Conservation (phyloP, 164 flowering plant species). For the Santalum album region DNA sequence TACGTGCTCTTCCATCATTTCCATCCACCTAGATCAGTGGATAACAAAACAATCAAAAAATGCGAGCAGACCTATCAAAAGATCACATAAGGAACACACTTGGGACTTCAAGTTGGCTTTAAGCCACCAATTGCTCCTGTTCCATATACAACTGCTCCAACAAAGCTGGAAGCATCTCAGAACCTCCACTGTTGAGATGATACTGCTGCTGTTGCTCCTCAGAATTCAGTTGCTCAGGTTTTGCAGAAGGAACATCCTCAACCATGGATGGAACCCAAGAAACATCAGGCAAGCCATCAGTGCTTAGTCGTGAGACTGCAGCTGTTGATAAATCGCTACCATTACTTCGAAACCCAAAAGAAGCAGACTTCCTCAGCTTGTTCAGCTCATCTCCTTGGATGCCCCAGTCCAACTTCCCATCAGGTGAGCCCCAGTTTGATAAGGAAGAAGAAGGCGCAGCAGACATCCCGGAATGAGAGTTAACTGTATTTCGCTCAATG, state of each 20-base stretch:
- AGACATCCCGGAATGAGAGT: slow-evolving; percentile 23
- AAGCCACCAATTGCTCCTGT: slow-evolving; percentile 57
- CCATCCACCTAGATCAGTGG: slow-evolving; percentile 5
- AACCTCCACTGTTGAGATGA: slow-evolving; percentile 22
- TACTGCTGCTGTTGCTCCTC: slow-evolving; percentile 30
- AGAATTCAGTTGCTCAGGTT: slow-evolving; percentile 8
- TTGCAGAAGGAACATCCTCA: slow-evolving; percentile 23
- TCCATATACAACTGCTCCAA: slow-evolving; percentile 54
- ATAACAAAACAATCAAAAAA: slow-evolving; percentile 11
- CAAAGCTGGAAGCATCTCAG: slow-evolving; percentile 36
- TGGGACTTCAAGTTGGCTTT: slow-evolving; percentile 1
- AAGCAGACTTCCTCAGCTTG: slow-evolving; percentile 41
- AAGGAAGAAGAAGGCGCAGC: slow-evolving; percentile 20
- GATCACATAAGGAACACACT: not conserved
- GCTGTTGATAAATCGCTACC: slow-evolving; percentile 2
- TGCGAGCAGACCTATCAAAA: slow-evolving; percentile 1
- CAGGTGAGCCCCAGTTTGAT: slow-evolving; percentile 45
- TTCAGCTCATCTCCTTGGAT: slow-evolving; percentile 39
- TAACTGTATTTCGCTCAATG: slow-evolving; percentile 29
- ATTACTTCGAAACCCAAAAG: slow-evolving; percentile 43
- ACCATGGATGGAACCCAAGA: slow-evolving; percentile 44
- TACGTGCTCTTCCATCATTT: not conserved
- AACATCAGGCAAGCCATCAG: slow-evolving; percentile 31
- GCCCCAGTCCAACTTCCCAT: slow-evolving; percentile 49
- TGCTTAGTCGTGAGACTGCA: slow-evolving; percentile 1